Conservation (phyloP, 768 basidiomycete genomes). For the Collybia nuda region DNA sequence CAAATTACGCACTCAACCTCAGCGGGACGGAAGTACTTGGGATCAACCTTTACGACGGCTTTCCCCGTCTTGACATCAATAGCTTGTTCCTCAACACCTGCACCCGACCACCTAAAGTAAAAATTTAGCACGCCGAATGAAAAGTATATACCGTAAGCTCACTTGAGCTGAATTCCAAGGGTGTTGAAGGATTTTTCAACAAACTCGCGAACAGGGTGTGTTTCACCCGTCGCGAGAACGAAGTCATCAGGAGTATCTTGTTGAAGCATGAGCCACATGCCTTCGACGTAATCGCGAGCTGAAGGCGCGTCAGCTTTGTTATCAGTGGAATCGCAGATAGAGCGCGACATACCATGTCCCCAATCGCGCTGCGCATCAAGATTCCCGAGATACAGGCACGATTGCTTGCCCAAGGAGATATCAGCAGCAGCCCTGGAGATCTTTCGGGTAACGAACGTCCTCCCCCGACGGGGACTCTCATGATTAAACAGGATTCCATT, state of each 20-base stretch:
- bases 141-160: neutral
- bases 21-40: slow-evolving; percentile 90
- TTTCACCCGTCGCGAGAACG: slow-evolving; percentile 95
- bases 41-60: slow-evolving; percentile 81
- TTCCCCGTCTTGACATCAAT: slow-evolving; percentile 67
- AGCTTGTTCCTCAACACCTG: slow-evolving; percentile 76
- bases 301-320: slow-evolving; percentile 7
- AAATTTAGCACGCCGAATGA: slow-evolving; percentile 5
- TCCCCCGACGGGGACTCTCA: slow-evolving; percentile 91
- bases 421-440: slow-evolving; percentile 92
- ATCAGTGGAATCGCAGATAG: neutral
- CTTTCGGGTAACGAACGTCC: slow-evolving; percentile 96
- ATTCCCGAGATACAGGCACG: slow-evolving; percentile 92
- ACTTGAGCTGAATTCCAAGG: slow-evolving; percentile 70
- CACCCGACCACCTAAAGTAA: slow-evolving; percentile 67
- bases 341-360: slow-evolving; percentile 77
- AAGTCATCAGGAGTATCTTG: slow-evolving; percentile 83
- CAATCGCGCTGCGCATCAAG: slow-evolving; percentile 94
- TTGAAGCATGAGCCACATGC: slow-evolving; percentile 98
- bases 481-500: slow-evolving; percentile 99
- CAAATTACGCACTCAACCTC: slow-evolving; percentile 80
- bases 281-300: slow-evolving; percentile 93
- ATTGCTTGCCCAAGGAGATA: slow-evolving; percentile 85
- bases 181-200: slow-evolving; percentile 83
- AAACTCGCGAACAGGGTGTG: slow-evolving; percentile 91